Evolutionary conservation across 192 early-diverging fungal species (phyloP), one percentile per base, ranked within the genome.

Genomic region (Coemansia sp.): DNA sequence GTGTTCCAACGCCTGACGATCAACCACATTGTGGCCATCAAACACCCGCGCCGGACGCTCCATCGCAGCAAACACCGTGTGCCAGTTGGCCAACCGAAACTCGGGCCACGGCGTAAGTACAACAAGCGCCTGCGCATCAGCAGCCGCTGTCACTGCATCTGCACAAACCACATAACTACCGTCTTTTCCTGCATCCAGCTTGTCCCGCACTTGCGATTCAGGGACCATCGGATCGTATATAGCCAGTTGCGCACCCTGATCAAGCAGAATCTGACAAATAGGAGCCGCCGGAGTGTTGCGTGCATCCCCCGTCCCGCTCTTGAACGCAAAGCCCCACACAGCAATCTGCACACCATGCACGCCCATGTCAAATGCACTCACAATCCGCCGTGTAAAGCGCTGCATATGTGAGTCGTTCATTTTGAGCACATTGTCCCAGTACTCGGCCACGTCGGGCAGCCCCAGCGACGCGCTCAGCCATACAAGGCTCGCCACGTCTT

Each of bases 321-420:
- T 97, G 84, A 92, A 97, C 0, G 95, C 92, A 77, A 97, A 97
- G 6, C 95, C 95, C 56, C 93, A 82, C 21, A 93, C 74, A 3
- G 90, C 88, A 61, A 97, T 82, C 55, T 82, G 85, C 78, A 90
- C 92, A 72, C 91, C 86, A 17, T 88, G 86, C 67, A 94, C 86
- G 23, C 89, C 90, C 80, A 90, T 89, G 72, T 92, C 91, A 5
- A 93, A 83, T 10, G 75, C 84, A 5, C 85, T 82, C 22, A 91
- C 86, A 66, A 95, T 87, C 47, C 84, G 84, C 29, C 78, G 74
- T 17, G 87, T 85, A 83, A 97, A 97, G 48, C 93, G 87, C 63
- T 81, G 81, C 80, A 92, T 95, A 71, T 94, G 93, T 74, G 92
- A 94, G 64, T 92, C 92, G 80, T 97, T 97, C 84, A 97, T 89